phyloP scores from a whole-genome alignment of 768 basidiomycete species.

The Leccinum imitatum region DNA sequence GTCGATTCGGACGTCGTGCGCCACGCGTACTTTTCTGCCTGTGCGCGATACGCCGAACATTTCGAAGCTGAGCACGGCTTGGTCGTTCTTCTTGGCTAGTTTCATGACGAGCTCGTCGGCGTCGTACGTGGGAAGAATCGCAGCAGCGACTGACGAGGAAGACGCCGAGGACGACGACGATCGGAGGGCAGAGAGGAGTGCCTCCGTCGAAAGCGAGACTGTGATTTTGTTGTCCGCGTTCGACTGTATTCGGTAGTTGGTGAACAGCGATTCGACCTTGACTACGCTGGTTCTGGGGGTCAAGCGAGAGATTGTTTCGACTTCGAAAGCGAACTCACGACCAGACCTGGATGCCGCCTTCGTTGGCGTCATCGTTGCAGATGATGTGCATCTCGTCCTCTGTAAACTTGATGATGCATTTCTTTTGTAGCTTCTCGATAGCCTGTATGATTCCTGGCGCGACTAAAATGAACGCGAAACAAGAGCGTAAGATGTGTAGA shows the following conservation, averaged over 20 bases:
- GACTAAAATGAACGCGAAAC: background rate
- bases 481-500: background rate
- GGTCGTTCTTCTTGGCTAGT: constrained; percentile 82
- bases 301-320: constrained; percentile 9
- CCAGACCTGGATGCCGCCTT: constrained; percentile 90
- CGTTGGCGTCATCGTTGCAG: constrained; percentile 75
- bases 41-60: constrained; percentile 64
- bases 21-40: constrained; percentile 62
- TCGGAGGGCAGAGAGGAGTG: constrained; percentile 70
- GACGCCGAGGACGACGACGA: constrained; percentile 55
- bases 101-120: constrained; percentile 75
- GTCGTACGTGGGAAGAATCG: constrained; percentile 40
- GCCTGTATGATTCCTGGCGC: constrained; percentile 71
- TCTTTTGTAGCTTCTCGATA: constrained; percentile 81
- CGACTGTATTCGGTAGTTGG: constrained; percentile 81
- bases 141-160: constrained; percentile 34
- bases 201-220: constrained; percentile 68
- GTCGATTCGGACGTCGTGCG: constrained; percentile 81
- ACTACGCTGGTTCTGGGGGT: constrained; percentile 46
- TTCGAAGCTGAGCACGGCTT: constrained; percentile 75
- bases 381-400: constrained; percentile 77
- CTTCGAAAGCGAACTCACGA: constrained; percentile 46
- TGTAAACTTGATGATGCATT: constrained; percentile 78
- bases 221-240: constrained; percentile 83
- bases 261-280: constrained; percentile 67